Evolutionary conservation across 2,329 filamentous ascomycete genomes (phyloP).

Genomic region (Ceratocystis papillata): DNA sequence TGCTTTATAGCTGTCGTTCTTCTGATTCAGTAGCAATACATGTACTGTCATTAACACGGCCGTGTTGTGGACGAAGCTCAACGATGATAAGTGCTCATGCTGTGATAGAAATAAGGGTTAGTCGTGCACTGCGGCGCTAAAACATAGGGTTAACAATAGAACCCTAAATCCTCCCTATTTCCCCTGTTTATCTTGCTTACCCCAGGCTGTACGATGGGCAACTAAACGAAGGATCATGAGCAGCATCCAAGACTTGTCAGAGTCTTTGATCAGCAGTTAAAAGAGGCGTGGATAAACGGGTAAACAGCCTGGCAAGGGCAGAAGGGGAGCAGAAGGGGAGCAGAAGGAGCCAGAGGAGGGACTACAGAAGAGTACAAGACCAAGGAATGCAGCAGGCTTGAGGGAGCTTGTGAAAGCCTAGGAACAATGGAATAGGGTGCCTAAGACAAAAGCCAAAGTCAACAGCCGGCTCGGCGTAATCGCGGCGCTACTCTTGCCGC

Average conservation of each 20-base stretch:
- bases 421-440: not conserved
- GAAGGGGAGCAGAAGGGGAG: not conserved
- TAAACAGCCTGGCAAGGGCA: not conserved
- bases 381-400: not conserved
- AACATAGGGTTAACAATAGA: no score
- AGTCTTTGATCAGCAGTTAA: not conserved
- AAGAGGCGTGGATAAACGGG: conserved; percentile 9
- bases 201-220: not conserved
- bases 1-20: no score
- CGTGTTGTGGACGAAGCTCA: no score
- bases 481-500: not conserved
- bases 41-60: no score
- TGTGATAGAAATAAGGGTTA: no score
- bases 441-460: not conserved
- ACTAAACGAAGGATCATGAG: not conserved
- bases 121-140: no score
- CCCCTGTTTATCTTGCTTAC: not conserved
- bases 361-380: not conserved
- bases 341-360: not conserved
- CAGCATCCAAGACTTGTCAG: not conserved
- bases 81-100: no score
- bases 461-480: conserved; percentile 7
- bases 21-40: no score
- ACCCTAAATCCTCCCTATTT: no score
- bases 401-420: not conserved